Conservation (phyloP, 495 filamentous ascomycete genomes). For the Hypoxylon subgilvum region DNA sequence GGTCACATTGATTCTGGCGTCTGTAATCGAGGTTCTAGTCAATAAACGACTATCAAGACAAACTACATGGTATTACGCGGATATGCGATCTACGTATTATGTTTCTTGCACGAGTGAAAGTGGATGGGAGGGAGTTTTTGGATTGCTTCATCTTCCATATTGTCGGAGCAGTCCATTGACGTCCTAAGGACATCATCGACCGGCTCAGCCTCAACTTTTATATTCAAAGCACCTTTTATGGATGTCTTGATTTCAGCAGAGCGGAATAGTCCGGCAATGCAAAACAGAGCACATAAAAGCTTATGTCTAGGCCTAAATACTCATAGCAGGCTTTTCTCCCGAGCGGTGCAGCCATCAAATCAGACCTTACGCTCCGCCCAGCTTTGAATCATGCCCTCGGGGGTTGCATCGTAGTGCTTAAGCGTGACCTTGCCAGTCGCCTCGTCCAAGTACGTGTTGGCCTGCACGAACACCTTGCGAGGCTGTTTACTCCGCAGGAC, state of each 20-base stretch:
- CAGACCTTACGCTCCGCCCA: constrained; percentile 68
- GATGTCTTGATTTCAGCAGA: too few relatives aligned
- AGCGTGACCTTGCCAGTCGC: constrained; percentile 73
- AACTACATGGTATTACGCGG: constrained; percentile 8
- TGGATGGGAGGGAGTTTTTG: too few relatives aligned
- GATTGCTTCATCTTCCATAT: too few relatives aligned
- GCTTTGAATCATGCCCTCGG: constrained; percentile 88
- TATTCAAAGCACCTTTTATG: neutral
- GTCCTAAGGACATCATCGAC: too few relatives aligned
- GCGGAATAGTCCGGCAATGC: too few relatives aligned
- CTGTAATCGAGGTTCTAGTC: constrained; percentile 66
- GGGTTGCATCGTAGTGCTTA: constrained; percentile 87
- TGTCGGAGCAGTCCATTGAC: too few relatives aligned
- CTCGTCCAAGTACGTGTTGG: constrained; percentile 76
- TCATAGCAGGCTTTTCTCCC: constrained; percentile 25
- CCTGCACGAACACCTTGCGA: constrained; percentile 94
- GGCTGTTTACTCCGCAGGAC: constrained; percentile 88
- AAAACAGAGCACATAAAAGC: too few relatives aligned
- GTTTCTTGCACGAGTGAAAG: neutral
- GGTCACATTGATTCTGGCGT: constrained; percentile 62
- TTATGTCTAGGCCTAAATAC: too few relatives aligned
- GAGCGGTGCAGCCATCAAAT: neutral
- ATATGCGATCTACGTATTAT: neutral
- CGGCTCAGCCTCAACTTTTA: too few relatives aligned
- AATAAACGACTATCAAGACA: constrained; percentile 53